phyloP scores from a whole-genome alignment of 2,329 filamentous ascomycete genomes.

The Ascochyta koolunga region DNA sequence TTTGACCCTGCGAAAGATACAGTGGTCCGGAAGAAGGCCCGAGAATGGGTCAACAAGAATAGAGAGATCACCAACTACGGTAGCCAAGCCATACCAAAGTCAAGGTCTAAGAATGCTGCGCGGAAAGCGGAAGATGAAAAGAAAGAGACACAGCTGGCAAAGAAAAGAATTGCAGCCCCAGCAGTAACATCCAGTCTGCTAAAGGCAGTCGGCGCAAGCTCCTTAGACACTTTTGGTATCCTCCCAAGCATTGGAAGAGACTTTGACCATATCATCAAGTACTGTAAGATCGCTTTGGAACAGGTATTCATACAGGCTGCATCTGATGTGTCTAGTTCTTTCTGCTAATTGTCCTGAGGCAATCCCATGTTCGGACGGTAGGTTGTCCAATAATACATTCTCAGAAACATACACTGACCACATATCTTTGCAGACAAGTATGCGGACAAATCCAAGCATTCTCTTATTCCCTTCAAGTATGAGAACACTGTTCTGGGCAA shows the following conservation, averaged over 20 bases:
- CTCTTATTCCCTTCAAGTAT: constrained; percentile 11
- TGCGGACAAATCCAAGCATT: constrained; percentile 18
- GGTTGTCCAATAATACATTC: not conserved
- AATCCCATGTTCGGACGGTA: constrained; percentile 26
- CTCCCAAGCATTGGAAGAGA: constrained; percentile 28
- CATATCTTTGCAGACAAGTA: constrained; percentile 21
- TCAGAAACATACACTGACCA: not conserved
- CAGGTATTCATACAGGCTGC: not conserved
- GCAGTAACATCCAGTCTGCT: not conserved
- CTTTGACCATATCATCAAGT: constrained; percentile 33
- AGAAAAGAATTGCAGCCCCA: not conserved
- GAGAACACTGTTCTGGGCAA: constrained; percentile 30
- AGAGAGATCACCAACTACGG: constrained; percentile 12
- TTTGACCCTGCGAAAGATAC: constrained; percentile 28
- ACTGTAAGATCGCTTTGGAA: constrained; percentile 18
- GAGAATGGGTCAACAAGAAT: constrained; percentile 35
- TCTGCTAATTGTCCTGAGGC: constrained; percentile 27
- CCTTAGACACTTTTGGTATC: constrained; percentile 26
- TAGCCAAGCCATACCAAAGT: not conserved
- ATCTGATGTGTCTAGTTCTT: constrained; percentile 19
- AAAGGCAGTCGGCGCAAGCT: constrained; percentile 6
- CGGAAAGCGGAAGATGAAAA: constrained; percentile 5
- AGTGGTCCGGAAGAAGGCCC: constrained; percentile 33
- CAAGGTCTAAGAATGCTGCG: constrained; percentile 1
- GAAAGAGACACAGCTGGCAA: not conserved